Evolutionary conservation across 169 alveolate genomes (phyloP), one percentile per base, ranked within the genome.

Genomic region (Miamiensis avidus): DNA sequence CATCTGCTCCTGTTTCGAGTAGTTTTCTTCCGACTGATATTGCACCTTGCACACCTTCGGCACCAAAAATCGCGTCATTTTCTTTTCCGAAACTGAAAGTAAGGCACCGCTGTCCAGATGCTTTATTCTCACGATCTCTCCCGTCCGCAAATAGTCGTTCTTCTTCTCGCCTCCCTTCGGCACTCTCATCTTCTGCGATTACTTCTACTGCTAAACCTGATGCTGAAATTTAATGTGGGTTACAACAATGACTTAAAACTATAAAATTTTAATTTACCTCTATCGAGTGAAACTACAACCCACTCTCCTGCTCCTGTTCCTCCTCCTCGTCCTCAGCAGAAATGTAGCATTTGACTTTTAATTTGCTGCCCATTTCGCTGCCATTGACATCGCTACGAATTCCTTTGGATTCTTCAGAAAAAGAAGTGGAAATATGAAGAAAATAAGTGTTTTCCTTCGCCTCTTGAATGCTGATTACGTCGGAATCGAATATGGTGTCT

Each of bases 401-500:
- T 11, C 20, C 26, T 49, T 49, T 49, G 20, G 69, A 11, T 49
- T 49, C 69, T 11, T 49, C 69, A 11, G 69, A n/a, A n/a, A n/a
- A 49, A 49, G 4, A 11, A 11, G 69, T 49, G 4, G 69, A 49
- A 11, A 49, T 49, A 79, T 65, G 34, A 15, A 79, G 25, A 32
- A 79, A 79, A 49, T 49, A 79, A 49, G 34, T 49, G 4, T 72
- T 49, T 20, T 79, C 29, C 20, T 65, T 49, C 20, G 65, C 27
- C 29, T 79, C 74, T 64, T 49, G 29, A 15, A 79, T 49, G 11
- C 31, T 49, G 0, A 79, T 79, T 0, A 31, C 49, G 64, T 79
- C 84, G 15, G 84, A 79, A 65, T 79, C 84, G 65, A 79, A 79
- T 34, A 79, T 79, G 27, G 34, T 79, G 29, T 79, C 75, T 4